Conservation (phyloP, 345 rosid species). For the Eucalyptus virginea region DNA sequence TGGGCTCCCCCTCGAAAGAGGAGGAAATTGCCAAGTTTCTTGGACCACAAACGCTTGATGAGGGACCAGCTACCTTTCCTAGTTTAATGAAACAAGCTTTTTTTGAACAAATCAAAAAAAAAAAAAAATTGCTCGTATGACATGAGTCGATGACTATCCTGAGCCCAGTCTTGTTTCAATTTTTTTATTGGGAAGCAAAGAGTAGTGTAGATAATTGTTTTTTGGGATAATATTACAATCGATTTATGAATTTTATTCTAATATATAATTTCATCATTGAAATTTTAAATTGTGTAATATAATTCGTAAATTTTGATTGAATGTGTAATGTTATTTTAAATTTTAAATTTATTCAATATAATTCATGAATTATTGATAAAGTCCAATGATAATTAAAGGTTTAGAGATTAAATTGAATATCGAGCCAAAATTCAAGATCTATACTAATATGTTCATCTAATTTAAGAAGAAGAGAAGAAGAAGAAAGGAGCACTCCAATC, state of each 20-base stretch:
- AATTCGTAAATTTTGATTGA: accelerated
- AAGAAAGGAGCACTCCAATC: background rate
- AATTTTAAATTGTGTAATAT: too few relatives aligned
- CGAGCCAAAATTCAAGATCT: too few relatives aligned
- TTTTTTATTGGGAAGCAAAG: background rate
- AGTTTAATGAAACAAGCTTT: background rate
- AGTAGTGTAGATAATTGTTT: background rate
- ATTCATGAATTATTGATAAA: accelerated
- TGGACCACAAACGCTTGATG: background rate
- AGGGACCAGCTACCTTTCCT: background rate
- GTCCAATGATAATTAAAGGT: too few relatives aligned
- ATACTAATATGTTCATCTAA: too few relatives aligned
- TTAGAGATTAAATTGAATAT: too few relatives aligned
- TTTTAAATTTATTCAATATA: too few relatives aligned
- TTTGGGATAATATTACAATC: too few relatives aligned
- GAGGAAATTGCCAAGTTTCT: background rate
- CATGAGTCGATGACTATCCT: background rate
- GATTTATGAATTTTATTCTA: too few relatives aligned
- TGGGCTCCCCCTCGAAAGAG: too few relatives aligned
- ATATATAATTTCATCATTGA: too few relatives aligned
- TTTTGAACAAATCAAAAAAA: too few relatives aligned
- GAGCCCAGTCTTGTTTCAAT: background rate
- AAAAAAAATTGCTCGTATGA: background rate
- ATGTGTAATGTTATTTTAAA: accelerated
- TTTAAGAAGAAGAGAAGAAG: background rate